A percentile compares a stretch with the other conserved stretches of the same genome.
Conservation (phyloP, 192 early-diverging fungal genomes). For the Coemansia sp. region DNA sequence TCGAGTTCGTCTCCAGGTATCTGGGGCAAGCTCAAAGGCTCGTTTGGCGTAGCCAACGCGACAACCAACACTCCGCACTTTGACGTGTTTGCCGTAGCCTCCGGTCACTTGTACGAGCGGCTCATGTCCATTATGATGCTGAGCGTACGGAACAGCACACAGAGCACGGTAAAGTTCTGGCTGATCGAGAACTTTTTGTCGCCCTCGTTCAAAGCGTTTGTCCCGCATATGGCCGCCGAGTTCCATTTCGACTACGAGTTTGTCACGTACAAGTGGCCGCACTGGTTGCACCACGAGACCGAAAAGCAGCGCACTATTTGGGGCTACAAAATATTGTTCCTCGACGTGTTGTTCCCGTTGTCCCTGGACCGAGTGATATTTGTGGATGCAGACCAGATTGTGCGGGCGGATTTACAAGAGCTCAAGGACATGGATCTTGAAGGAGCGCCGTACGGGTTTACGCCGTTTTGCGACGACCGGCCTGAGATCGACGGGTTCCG, state of each 20-base stretch:
- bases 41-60: constrained; percentile 10
- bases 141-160: constrained; percentile 83
- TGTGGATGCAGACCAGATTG: constrained; percentile 98
- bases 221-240: constrained; percentile 83
- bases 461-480: constrained; percentile 92
- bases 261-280: constrained; percentile 98
- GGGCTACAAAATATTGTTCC: constrained; percentile 99
- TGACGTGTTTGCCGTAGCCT: constrained; percentile 98
- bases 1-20: constrained; percentile 2
- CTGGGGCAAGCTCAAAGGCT: constrained; percentile 44
- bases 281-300: constrained; percentile 87
- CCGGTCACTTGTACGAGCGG: constrained; percentile 96
- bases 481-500: constrained; percentile 94
- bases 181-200: constrained; percentile 98
- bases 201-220: constrained; percentile 91
- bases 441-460: constrained; percentile 95
- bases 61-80: constrained; percentile 56
- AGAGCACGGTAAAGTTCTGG: constrained; percentile 96
- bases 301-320: constrained; percentile 98
- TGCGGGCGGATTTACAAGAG: constrained; percentile 93
- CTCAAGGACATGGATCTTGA: constrained; percentile 88
- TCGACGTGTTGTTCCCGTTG: constrained; percentile 96
- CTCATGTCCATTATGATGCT: constrained; percentile 97
- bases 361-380: constrained; percentile 93
- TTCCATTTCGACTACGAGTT: constrained; percentile 93